These are phyloP conservation scores for Euphrasia confusa DNA, from an alignment of 257 asterid genomes.

Conservation along the genomic window DNA sequence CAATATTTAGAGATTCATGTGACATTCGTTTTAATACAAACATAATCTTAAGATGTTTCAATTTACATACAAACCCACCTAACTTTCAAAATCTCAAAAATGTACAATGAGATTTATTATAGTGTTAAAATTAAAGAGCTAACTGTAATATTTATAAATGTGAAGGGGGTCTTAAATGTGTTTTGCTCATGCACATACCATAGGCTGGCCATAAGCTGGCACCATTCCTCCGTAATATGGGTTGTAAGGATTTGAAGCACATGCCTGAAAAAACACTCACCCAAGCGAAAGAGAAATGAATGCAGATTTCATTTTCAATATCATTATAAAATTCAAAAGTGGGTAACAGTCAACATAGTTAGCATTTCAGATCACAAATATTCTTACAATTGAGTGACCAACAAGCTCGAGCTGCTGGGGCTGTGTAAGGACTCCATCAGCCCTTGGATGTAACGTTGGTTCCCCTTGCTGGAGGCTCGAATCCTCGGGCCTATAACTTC, in stretches of 20 bases:
- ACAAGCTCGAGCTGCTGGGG: constrained; percentile 53
- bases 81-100: no score
- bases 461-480: constrained; percentile 36
- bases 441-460: constrained; percentile 33
- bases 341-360: not conserved
- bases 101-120: no score
- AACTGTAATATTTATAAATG: no score
- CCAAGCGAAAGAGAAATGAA: not conserved
- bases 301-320: not conserved
- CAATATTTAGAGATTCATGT: not conserved
- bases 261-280: constrained; percentile 39
- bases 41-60: no score
- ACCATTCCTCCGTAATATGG: constrained; percentile 67
- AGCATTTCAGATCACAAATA: not conserved
- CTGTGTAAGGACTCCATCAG: constrained; percentile 41
- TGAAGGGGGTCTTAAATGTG: no score
- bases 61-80: no score
- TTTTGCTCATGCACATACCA: constrained; percentile 40
- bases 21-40: not conserved
- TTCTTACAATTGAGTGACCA: constrained; percentile 65
- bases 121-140: no score
- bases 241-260: constrained; percentile 53
- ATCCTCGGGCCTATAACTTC: constrained; percentile 27
- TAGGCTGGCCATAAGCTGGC: constrained; percentile 72
- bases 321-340: constrained; percentile 6